Evolutionary conservation across 2,329 filamentous ascomycete genomes (phyloP).

Genomic region (Ustulina deusta): DNA sequence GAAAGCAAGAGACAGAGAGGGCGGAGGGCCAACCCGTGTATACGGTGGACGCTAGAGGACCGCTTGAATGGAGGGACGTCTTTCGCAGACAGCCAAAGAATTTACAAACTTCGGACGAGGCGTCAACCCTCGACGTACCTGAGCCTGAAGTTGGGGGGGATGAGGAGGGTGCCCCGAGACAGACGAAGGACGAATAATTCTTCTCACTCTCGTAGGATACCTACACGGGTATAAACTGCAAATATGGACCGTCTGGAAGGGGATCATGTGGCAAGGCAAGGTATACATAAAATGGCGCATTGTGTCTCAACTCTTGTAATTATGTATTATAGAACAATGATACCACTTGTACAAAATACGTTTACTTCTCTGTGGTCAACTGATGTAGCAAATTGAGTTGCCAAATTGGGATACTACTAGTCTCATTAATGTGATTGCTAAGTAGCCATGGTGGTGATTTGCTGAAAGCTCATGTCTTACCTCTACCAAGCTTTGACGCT

Average conservation of each 20-base stretch:
- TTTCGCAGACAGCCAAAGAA: constrained; percentile 30
- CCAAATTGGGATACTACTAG: neutral
- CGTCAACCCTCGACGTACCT: neutral
- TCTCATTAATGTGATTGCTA: too few species aligned
- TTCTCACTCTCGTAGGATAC: neutral
- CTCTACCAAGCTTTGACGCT: neutral
- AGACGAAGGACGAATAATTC: neutral
- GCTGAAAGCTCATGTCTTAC: neutral
- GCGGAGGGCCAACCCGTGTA: constrained; percentile 62
- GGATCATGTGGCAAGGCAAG: constrained; percentile 19
- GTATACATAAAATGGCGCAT: constrained; percentile 20
- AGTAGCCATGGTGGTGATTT: too few species aligned
- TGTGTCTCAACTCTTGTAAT: constrained; percentile 27
- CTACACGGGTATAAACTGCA: constrained; percentile 7
- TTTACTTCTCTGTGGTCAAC: neutral
- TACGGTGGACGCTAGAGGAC: constrained; percentile 54
- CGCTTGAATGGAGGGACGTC: constrained; percentile 32
- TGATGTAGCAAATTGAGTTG: neutral
- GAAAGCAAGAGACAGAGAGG: constrained; percentile 64
- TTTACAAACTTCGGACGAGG: neutral
- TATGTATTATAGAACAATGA: constrained; percentile 32
- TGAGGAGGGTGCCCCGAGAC: neutral
- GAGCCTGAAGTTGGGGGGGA: neutral
- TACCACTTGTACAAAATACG: constrained; percentile 20
- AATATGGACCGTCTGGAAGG: constrained; percentile 3